Percentiles rank a stretch among this genome's conserved stretches.
phyloP scores from a whole-genome alignment of 2,329 filamentous ascomycete species.

The Aspergillus tubingensis region DNA sequence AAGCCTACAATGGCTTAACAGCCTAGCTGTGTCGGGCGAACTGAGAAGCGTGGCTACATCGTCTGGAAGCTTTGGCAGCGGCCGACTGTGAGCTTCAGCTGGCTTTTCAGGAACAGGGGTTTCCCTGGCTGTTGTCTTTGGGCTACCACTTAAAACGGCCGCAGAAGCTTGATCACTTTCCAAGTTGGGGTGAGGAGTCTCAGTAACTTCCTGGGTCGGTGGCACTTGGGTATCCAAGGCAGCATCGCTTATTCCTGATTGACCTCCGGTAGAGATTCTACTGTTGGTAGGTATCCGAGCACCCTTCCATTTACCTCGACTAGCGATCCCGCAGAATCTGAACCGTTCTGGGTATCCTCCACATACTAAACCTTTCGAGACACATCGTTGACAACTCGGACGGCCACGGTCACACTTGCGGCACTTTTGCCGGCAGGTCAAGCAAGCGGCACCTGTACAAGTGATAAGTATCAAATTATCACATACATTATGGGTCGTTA shows the following conservation, averaged over 20 bases:
- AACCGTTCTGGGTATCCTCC: conserved; percentile 37
- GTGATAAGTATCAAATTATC: neutral
- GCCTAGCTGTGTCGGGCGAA: conserved; percentile 16
- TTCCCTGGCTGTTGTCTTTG: neutral
- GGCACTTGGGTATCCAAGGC: neutral
- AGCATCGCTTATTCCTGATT: neutral
- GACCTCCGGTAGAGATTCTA: neutral
- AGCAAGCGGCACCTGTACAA: conserved; percentile 31
- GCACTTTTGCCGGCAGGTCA: conserved; percentile 38
- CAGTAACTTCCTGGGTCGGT: neutral
- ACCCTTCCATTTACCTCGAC: conserved; percentile 34
- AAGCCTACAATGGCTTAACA: conserved; percentile 28
- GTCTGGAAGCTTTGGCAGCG: neutral
- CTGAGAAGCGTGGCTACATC: conserved; percentile 7
- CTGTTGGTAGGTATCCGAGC: conserved; percentile 21
- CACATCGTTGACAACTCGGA: conserved; percentile 33
- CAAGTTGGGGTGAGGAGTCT: neutral
- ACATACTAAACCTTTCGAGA: conserved; percentile 34
- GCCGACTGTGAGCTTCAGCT: neutral
- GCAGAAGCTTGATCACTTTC: neutral
- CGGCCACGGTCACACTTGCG: conserved; percentile 34
- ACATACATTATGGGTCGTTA: neutral
- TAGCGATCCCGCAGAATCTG: conserved; percentile 33
- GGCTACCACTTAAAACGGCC: neutral
- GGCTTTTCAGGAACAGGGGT: neutral